Conservation (phyloP, 2,329 filamentous ascomycete genomes). For the Graphilbum ipis-grandicollis region DNA sequence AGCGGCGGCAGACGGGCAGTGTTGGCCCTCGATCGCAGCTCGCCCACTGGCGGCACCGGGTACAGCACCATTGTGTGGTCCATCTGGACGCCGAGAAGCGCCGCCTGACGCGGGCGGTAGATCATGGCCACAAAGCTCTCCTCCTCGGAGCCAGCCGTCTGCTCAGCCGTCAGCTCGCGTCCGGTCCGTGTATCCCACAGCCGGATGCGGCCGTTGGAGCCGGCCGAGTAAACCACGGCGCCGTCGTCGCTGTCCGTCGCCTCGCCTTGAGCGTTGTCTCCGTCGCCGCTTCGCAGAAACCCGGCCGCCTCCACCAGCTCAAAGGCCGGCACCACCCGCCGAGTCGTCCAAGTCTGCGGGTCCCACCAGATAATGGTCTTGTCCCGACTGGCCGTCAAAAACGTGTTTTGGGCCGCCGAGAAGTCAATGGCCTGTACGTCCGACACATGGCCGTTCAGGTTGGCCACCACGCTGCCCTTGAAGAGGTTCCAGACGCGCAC, state of each 20-base stretch:
- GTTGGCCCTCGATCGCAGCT: conserved; percentile 11
- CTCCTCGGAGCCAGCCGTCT: conserved; percentile 39
- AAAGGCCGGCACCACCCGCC: conserved; percentile 64
- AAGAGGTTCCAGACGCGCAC: conserved; percentile 83
- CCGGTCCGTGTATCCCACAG: conserved; percentile 70
- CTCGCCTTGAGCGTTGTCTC: neutral
- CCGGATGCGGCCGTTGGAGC: conserved; percentile 65
- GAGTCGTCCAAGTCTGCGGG: conserved; percentile 64
- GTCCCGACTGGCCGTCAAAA: conserved; percentile 78
- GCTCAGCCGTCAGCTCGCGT: conserved; percentile 61
- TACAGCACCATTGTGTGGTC: conserved; percentile 38
- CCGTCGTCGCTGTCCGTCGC: conserved; percentile 20
- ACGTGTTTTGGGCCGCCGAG: conserved; percentile 51
- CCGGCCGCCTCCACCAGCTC: conserved; percentile 75
- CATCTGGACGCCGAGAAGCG: conserved; percentile 67
- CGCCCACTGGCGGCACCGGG: neutral
- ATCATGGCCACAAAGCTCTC: conserved; percentile 58
- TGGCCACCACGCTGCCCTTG: conserved; percentile 60
- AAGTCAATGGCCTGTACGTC: conserved; percentile 82
- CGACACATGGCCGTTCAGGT: conserved; percentile 82
- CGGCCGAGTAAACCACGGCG: conserved; percentile 62
- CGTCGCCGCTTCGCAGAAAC: conserved; percentile 41
- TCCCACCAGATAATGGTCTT: conserved; percentile 93
- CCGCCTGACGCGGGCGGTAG: conserved; percentile 45
- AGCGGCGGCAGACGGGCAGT: conserved; percentile 15